Conservation (phyloP, 768 basidiomycete genomes). For the Tylopilus vinaceipallidus region DNA sequence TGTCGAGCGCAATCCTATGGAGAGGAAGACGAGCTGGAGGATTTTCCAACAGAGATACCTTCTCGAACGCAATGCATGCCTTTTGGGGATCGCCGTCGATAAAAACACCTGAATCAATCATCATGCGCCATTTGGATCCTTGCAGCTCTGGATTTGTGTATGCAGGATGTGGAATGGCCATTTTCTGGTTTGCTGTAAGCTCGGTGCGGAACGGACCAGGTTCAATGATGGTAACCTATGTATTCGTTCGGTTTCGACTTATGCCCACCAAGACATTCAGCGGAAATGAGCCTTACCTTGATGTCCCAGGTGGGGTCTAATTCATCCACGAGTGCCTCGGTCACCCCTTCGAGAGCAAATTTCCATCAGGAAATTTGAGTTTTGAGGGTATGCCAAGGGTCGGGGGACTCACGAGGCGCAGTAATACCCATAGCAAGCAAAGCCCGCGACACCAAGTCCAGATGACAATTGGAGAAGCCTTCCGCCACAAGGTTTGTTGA, state of each 20-base stretch:
- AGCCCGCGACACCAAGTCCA: slow-evolving; percentile 15
- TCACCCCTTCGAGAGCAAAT: slow-evolving; percentile 30
- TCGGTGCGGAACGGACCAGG: slow-evolving; percentile 19
- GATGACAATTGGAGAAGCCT: slow-evolving; percentile 37
- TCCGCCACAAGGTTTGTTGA: slow-evolving; percentile 35
- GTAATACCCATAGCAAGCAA: slow-evolving; percentile 19
- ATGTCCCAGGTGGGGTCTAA: slow-evolving; percentile 28
- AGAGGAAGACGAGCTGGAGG: slow-evolving; percentile 23
- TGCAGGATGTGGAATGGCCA: slow-evolving; percentile 12
- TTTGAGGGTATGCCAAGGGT: neutral
- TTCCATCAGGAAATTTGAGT: slow-evolving; percentile 1
- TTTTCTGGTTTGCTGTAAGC: neutral
- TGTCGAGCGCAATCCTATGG: slow-evolving; percentile 4
- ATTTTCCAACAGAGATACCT: slow-evolving; percentile 16
- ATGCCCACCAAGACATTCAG: too few species aligned
- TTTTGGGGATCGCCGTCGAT: slow-evolving; percentile 21
- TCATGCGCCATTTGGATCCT: slow-evolving; percentile 6
- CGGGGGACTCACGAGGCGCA: slow-evolving; percentile 22
- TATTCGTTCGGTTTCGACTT: neutral
- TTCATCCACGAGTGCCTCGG: slow-evolving; percentile 22
- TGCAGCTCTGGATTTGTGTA: slow-evolving; percentile 15
- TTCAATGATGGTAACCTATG: slow-evolving; percentile 23
- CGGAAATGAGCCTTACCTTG: slow-evolving; percentile 8
- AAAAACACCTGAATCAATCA: neutral
- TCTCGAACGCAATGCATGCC: slow-evolving; percentile 21